Base-by-base conservation (phyloP, 176 grass and related monocot genomes). In the Typha latifolia region DNA sequence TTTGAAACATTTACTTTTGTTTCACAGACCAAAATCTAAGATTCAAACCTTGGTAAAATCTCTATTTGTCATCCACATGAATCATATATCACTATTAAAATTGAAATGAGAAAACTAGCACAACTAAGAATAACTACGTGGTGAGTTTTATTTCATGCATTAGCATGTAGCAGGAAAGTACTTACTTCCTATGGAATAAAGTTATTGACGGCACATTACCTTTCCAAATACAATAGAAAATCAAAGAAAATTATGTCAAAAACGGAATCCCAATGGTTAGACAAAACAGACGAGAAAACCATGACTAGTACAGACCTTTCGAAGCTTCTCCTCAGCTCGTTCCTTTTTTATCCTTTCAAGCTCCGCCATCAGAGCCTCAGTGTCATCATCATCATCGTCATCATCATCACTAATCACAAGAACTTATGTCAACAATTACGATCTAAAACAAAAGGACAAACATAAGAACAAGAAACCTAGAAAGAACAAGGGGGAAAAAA, bases 301-400 rank as follows among this genome's bases (percentile, higher is more conserved):
- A 43, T 43, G 37, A 11, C 9, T 7, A 43, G 71, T 20, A 20
- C 71, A 64, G 64, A 96, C 91, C 85, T 91, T 92, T 75, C 76
- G 75, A 70, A 90, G 81, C 64, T 87, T 99, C 67, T 99, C 94
- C 19, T 93, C 89, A 0, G 84, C 79, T 78, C 86, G 78, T 81
- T 93, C 94, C 80, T 93, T 99, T 65, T 90, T 99, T 62, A 99
- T 90, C 77, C 89, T 90, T 72, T 93, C 94, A 37, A 99, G 84
- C 63, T 99, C 94, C 16, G 85, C 89, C 89, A 99, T 93, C 49
- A 93, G 69, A 24, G 89, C 94, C 69, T 92, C 89, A 23, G 89
- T 92, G 66, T 97, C 94, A 5, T 97, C 85, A 0, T 85, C 81
- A 3, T 87, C 81, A 0, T 91, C 88, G 0, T 82, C 88, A 15